Percentiles rank a stretch among this genome's conserved stretches.
These are phyloP conservation scores for Groenewaldozyma salmanticensis DNA, from an alignment of 805 yeast genomes.

Conservation along the genomic window DNA sequence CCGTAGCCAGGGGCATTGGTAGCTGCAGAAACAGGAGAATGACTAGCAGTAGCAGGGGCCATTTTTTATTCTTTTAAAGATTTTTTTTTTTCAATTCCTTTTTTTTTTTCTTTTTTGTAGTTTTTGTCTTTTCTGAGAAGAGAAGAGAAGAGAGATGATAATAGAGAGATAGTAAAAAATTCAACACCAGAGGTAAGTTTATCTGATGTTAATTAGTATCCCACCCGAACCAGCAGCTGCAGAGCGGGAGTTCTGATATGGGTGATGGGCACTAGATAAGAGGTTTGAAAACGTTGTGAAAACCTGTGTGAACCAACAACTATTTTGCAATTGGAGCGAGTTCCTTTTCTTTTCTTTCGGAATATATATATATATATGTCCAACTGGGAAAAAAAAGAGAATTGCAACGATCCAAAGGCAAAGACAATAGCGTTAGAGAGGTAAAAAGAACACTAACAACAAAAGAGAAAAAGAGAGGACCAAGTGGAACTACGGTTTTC, in stretches of 20 bases:
- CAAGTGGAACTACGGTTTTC: no score
- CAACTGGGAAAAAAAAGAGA: no score
- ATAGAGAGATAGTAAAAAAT: conserved; percentile 1
- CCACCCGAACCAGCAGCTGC: conserved; percentile 35
- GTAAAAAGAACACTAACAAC: no score
- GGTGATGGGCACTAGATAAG: conserved; percentile 35
- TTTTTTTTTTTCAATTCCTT: conserved; percentile 7
- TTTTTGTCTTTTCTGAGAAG: neutral
- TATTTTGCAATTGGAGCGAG: no score
- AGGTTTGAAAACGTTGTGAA: conserved; percentile 33
- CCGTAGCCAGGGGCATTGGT: conserved; percentile 23
- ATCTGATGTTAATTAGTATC: conserved; percentile 26
- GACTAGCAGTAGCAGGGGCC: conserved; percentile 25
- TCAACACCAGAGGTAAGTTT: neutral
- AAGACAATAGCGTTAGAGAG: no score
- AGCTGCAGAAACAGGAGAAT: conserved; percentile 20
- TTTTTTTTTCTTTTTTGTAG: conserved; percentile 4
- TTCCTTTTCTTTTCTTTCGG: no score
- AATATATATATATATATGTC: no score
- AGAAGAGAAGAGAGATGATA: neutral
- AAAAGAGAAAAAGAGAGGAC: no score
- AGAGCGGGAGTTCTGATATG: conserved; percentile 32
- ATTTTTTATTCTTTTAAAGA: conserved; percentile 15
- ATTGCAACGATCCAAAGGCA: no score
- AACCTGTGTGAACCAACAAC: no score